Evolutionary conservation across 345 rosid species (phyloP).

Genomic region (Atalantia buxifolia): DNA sequence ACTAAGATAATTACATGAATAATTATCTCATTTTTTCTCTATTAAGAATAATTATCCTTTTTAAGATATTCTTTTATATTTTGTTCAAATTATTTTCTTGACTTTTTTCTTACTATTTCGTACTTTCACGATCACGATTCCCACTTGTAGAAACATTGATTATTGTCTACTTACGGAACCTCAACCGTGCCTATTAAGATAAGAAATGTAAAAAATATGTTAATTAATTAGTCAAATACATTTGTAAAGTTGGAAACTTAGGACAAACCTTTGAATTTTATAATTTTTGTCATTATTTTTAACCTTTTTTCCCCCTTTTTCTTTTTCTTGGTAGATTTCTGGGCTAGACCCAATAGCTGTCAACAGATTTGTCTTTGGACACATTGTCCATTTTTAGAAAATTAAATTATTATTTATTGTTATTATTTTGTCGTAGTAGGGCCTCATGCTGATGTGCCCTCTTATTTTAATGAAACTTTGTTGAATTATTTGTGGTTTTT

Average conservation of each 20-base stretch:
- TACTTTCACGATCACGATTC: not conserved
- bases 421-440: too few species aligned
- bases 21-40: too few species aligned
- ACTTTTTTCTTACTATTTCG: not conserved
- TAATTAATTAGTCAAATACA: not conserved
- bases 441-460: too few species aligned
- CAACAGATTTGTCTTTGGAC: not conserved
- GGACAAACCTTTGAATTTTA: not conserved
- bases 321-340: not conserved
- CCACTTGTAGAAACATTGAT: not conserved
- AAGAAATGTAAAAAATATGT: not conserved
- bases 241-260: not conserved
- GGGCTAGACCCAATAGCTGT: constrained; percentile 1
- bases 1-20: too few species aligned
- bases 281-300: not conserved
- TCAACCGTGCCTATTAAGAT: not conserved
- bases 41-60: too few species aligned
- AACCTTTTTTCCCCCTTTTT: not conserved
- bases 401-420: too few species aligned
- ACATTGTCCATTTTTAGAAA: not conserved
- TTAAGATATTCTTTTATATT: not conserved
- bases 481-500: too few species aligned
- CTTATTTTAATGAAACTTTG: too few species aligned
- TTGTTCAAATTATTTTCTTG: not conserved
- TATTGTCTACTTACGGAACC: not conserved